Evolutionary conservation across 2,329 filamentous ascomycete genomes (phyloP).

Genomic region (Furcasterigmium furcatum): DNA sequence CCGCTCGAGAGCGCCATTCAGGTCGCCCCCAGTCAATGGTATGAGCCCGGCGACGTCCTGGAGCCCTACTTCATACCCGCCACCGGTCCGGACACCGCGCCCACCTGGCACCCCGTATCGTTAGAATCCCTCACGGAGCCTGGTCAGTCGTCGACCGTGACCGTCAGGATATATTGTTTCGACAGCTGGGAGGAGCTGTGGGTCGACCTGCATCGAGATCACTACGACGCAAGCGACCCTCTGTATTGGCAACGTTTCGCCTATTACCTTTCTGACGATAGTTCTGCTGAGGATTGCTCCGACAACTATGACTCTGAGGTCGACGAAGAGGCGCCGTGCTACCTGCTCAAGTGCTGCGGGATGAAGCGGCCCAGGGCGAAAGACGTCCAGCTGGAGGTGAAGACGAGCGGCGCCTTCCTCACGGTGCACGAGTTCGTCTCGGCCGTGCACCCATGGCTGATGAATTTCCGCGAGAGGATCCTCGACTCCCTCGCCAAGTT

Average conservation of each 20-base stretch:
- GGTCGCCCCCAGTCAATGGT: not conserved
- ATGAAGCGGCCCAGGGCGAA: no score
- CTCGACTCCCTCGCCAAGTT: not conserved
- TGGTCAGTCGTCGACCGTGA: conserved; percentile 3
- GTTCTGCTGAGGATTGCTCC: no score
- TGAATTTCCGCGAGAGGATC: conserved; percentile 1
- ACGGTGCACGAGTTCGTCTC: conserved; percentile 15
- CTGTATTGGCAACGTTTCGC: no score
- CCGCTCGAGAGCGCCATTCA: conserved; percentile 5
- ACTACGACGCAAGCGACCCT: not conserved
- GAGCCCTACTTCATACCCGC: conserved; percentile 3
- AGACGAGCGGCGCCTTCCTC: conserved; percentile 8
- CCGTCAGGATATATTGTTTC: not conserved
- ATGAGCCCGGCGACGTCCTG: conserved; percentile 1
- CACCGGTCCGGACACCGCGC: not conserved
- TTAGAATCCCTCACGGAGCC: conserved; percentile 1
- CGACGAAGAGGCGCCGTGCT: not conserved
- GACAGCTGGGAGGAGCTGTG: not conserved
- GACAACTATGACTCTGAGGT: not conserved
- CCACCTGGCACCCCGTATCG: conserved; percentile 6
- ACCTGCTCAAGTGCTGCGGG: no score
- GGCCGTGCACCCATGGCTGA: conserved; percentile 12
- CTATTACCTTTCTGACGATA: no score
- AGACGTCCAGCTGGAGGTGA: conserved; percentile 5
- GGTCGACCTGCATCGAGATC: not conserved